These are phyloP conservation scores for Auriscalpium orientale DNA, from an alignment of 768 basidiomycete species.

Conservation along the genomic window DNA sequence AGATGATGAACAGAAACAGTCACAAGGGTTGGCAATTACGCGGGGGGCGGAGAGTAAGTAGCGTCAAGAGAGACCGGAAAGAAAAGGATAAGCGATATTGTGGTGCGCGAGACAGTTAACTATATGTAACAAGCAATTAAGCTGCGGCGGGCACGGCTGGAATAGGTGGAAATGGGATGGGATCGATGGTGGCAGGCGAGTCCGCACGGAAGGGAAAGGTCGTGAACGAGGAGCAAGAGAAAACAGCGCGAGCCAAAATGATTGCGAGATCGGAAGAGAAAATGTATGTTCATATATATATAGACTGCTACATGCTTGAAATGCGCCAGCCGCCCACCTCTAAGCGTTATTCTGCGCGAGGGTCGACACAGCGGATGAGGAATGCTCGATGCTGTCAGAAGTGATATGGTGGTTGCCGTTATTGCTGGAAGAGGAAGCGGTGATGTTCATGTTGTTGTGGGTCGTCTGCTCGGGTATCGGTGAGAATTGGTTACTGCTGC, in stretches of 20 bases:
- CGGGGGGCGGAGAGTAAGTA: constrained; percentile 3
- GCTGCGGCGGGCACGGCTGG: constrained; percentile 1
- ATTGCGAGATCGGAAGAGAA: constrained; percentile 8
- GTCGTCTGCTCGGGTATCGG: constrained; percentile 19
- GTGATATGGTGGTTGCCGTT: constrained; percentile 15
- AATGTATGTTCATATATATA: constrained; percentile 18
- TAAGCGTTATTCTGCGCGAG: constrained; percentile 13
- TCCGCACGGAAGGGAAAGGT: constrained; percentile 7
- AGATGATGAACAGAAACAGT: constrained; percentile 5
- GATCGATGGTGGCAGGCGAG: constrained; percentile 14
- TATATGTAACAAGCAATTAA: constrained; percentile 15
- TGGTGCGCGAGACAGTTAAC: constrained; percentile 6
- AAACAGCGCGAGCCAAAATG: constrained; percentile 3
- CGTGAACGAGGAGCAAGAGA: constrained; percentile 13
- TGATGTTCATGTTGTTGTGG: constrained; percentile 7
- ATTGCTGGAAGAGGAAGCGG: constrained; percentile 13
- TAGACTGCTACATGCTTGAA: constrained; percentile 14
- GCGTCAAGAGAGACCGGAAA: constrained; percentile 12
- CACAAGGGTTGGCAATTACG: constrained; percentile 17
- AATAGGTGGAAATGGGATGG: background rate
- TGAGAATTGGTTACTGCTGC: constrained; percentile 16
- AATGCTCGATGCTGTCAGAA: constrained; percentile 16
- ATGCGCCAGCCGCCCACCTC: constrained; percentile 13
- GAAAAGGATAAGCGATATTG: constrained; percentile 12
- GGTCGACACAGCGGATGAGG: constrained; percentile 13